phyloP scores from a whole-genome alignment of 495 filamentous ascomycete species.

The Podospora bellae-mahoneyi region DNA sequence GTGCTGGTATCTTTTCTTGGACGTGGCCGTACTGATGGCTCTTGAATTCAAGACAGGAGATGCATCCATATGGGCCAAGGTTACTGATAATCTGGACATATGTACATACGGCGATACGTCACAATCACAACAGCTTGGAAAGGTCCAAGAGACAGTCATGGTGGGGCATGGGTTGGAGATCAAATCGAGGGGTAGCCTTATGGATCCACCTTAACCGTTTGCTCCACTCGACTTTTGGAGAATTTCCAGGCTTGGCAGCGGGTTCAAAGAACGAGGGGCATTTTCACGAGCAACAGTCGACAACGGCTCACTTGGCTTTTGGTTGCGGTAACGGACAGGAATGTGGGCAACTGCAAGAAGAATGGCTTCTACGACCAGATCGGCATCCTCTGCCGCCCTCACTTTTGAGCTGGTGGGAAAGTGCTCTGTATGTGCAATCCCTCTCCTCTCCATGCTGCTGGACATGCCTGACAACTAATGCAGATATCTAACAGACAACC shows the following conservation, averaged over 20 bases:
- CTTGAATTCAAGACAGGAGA: not conserved
- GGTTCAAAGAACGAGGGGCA: constrained; percentile 6
- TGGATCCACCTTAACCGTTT: not conserved
- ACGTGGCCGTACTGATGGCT: too few species aligned
- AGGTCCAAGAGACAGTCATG: not conserved
- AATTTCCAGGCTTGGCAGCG: constrained; percentile 15
- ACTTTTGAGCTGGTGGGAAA: constrained; percentile 76
- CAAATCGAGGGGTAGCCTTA: not conserved
- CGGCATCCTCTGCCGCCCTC: constrained; percentile 56
- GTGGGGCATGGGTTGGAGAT: not conserved
- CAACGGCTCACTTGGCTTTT: not conserved
- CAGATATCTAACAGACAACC: constrained; percentile 62
- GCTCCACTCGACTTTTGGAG: not conserved
- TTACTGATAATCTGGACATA: not conserved
- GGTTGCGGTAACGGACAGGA: not conserved
- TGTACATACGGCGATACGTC: not conserved
- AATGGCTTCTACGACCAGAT: constrained; percentile 44
- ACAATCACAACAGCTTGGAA: not conserved
- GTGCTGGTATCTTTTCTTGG: not conserved
- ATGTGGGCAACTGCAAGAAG: constrained; percentile 39
- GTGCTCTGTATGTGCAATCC: constrained; percentile 65
- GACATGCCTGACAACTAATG: not conserved
- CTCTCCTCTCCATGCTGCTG: not conserved
- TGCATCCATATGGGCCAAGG: not conserved
- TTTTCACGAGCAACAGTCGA: not conserved